Percentiles rank a stretch among this genome's conserved stretches.
phyloP scores from a whole-genome alignment of 1,139 yeast genomes.

The Tardiomyces depauwii region DNA sequence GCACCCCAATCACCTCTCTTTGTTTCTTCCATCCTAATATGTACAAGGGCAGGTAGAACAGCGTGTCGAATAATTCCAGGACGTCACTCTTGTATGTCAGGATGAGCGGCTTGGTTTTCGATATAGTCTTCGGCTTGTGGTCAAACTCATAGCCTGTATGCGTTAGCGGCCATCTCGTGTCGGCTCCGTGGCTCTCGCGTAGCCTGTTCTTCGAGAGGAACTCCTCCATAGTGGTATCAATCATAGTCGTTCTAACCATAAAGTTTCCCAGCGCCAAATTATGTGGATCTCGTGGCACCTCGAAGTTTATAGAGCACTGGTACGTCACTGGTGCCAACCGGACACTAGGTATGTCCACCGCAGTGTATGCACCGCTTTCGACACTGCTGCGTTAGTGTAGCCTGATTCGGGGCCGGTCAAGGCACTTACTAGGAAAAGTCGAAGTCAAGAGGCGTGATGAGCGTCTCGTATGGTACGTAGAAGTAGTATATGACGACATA shows the following conservation, averaged over 20 bases:
- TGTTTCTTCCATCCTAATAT: conserved; percentile 12
- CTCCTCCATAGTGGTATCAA: too few species aligned
- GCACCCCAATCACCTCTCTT: not conserved
- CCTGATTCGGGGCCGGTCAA: too few species aligned
- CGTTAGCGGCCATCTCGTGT: too few species aligned
- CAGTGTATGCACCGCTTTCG: conserved; percentile 1
- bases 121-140: conserved; percentile 1
- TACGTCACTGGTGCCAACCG: too few species aligned
- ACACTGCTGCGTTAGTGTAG: not conserved
- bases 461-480: conserved; percentile 15
- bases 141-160: too few species aligned
- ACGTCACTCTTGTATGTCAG: conserved; percentile 16
- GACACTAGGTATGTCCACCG: not conserved
- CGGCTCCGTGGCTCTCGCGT: too few species aligned
- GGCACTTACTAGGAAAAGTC: conserved; percentile 9
- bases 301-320: too few species aligned
- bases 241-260: too few species aligned
- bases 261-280: too few species aligned
- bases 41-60: conserved; percentile 17
- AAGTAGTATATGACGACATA: conserved; percentile 13
- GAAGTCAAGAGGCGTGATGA: conserved; percentile 11
- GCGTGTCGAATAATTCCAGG: conserved; percentile 15
- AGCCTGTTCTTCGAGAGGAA: too few species aligned
- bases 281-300: too few species aligned
- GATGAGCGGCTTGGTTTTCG: conserved; percentile 15